These are phyloP conservation scores for Miscanthus sacchariflorus DNA, from an alignment of 202 grass and related monocot genomes.

Conservation along the genomic window DNA sequence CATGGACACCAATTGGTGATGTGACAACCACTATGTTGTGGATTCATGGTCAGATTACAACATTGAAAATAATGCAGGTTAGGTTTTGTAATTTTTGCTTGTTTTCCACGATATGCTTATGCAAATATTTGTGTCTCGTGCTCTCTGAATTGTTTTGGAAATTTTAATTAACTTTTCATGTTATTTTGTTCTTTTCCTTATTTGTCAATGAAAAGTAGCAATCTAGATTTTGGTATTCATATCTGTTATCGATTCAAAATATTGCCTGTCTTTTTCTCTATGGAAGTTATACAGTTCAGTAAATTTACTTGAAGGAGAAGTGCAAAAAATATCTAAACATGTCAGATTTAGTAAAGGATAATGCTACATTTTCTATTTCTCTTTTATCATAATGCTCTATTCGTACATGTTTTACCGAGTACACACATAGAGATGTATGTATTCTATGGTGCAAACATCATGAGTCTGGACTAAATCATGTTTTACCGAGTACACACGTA, in stretches of 20 bases:
- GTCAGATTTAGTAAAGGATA: slow-evolving; percentile 29
- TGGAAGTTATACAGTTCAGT: slow-evolving; percentile 18
- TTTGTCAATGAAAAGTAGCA: slow-evolving; percentile 5
- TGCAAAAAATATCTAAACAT: slow-evolving; percentile 25
- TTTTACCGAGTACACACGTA: neutral
- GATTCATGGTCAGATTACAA: slow-evolving; percentile 96
- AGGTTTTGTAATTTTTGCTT: slow-evolving; percentile 43
- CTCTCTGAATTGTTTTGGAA: slow-evolving; percentile 2
- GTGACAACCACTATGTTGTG: slow-evolving; percentile 98
- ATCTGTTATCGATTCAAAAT: neutral
- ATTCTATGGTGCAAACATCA: neutral
- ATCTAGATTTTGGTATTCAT: slow-evolving; percentile 2
- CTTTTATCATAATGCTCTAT: neutral
- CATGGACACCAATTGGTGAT: slow-evolving; percentile 99
- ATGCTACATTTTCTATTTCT: neutral
- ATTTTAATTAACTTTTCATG: slow-evolving; percentile 4
- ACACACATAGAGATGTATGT: neutral
- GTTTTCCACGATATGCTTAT: slow-evolving; percentile 24
- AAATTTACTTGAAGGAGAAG: slow-evolving; percentile 26
- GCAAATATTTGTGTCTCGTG: slow-evolving; percentile 11
- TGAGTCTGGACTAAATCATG: neutral
- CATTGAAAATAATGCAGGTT: slow-evolving; percentile 84
- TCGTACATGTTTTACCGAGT: neutral
- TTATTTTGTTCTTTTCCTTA: neutral
- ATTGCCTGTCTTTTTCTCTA: neutral